Evolutionary conservation across 495 filamentous ascomycete species (phyloP), one percentile per base, ranked within the genome.

Genomic region (Friedmanniomyces endolithicus): DNA sequence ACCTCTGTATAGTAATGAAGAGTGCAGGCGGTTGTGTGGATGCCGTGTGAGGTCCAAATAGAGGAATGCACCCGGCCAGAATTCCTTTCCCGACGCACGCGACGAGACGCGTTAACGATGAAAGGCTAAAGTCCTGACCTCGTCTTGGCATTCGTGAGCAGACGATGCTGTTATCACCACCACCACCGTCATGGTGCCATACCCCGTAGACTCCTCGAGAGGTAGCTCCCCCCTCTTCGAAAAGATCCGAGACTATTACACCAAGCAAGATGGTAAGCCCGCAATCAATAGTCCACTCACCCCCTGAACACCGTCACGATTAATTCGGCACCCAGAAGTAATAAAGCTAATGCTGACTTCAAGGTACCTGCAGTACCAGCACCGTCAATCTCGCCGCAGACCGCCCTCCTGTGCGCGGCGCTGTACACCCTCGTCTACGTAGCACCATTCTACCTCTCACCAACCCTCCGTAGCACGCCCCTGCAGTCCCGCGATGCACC

Each of bases 401-500:
- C 54, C n/a, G 58, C 58, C 1, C 40, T 61, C 12, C 49, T 61
- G 17, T 61, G 53, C 37, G 58, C 55, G 79, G 67, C 89, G 51
- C 66, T 82, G 53, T 87, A 90, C 67, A 94, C 89, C 4, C 64
- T 87, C 55, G 67, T 85, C 72, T 98, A 96, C 73, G 87, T 97
- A 69, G 70, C 86, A 31, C 89, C 92, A 31, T 87, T 98, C 75
- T 97, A 97, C 71, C 71, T 90, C 58, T 92, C 82, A 22, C 62
- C 78, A 6, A 73, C 78, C 27, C 92, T 89, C 6, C 83, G 89
- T 19, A 89, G 90, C 2, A 88, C 87, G 0, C 77, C 79, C n/a
- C 79, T 75, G 49, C 78, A 95, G 19, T 85, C 86, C 50, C 83
- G 92, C 53, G 90, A 97, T 78, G 80, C 86, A 20, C 88, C 92